These are phyloP conservation scores for Aspergillus saccharolyticus DNA, from an alignment of 495 filamentous ascomycete species.

Conservation along the genomic window DNA sequence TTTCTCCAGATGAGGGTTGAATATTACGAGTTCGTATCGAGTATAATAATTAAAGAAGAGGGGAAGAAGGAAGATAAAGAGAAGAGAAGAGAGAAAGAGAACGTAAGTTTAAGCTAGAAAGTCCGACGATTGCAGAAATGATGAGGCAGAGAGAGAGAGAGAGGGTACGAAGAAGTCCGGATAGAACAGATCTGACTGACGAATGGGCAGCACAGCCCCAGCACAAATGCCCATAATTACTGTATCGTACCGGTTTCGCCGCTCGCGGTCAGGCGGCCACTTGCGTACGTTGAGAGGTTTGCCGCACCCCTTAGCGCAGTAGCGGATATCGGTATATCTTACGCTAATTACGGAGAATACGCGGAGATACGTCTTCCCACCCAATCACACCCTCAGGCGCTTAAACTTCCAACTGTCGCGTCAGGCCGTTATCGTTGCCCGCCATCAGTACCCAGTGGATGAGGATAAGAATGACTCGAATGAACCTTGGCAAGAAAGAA, in stretches of 20 bases:
- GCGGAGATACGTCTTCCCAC: not conserved
- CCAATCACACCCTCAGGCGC: slow-evolving; percentile 1
- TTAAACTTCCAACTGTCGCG: not conserved
- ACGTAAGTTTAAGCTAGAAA: not conserved
- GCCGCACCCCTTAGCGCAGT: not conserved
- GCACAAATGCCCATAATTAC: not conserved
- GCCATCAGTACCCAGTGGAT: too few relatives aligned
- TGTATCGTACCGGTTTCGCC: not conserved
- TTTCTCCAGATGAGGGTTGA: not conserved
- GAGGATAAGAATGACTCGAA: too few relatives aligned
- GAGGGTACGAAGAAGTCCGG: not conserved
- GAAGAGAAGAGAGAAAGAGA: not conserved
- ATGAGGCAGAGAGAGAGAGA: not conserved
- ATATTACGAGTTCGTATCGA: not conserved
- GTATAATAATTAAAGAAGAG: not conserved
- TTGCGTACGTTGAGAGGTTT: not conserved
- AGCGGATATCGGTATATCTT: not conserved
- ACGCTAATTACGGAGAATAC: not conserved
- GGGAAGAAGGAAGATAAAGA: not conserved
- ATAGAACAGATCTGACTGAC: not conserved
- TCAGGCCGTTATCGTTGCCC: not conserved
- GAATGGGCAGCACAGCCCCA: not conserved
- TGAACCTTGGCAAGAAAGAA: not conserved
- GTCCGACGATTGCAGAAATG: not conserved
- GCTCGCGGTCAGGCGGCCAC: not conserved